Evolutionary conservation across 2,329 filamentous ascomycete genomes (phyloP).

Genomic region (Pseudopyrenochaeta lycopersici): DNA sequence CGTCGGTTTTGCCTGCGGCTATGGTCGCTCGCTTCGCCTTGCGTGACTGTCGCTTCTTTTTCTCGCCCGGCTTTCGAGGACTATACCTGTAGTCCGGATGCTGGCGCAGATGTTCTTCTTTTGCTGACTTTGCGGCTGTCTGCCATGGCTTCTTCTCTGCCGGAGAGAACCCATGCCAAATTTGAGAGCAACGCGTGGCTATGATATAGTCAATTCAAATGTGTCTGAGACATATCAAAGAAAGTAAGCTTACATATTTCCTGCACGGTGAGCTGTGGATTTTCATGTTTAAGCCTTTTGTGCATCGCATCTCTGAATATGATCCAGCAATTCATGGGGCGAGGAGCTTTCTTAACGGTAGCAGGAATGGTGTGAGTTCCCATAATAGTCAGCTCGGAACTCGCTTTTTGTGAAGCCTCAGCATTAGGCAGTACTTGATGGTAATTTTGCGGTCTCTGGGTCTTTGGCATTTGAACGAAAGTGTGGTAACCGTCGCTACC

Average conservation of each 20-base stretch:
- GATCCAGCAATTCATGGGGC: conserved; percentile 41
- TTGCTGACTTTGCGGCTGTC: conserved; percentile 22
- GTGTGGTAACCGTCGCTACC: conserved; percentile 9
- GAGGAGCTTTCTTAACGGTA: conserved; percentile 27
- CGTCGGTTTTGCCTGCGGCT: conserved; percentile 7
- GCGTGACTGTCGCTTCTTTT: conserved; percentile 39
- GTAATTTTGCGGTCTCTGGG: background rate
- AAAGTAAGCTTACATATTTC: conserved; percentile 30
- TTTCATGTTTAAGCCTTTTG: conserved; percentile 25
- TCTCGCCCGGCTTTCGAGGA: conserved; percentile 36
- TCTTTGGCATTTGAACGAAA: conserved; percentile 16
- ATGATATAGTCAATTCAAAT: conserved; percentile 8
- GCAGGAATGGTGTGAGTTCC: background rate
- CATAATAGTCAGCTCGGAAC: background rate
- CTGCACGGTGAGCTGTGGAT: conserved; percentile 28
- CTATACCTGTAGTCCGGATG: conserved; percentile 39
- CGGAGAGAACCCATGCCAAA: conserved; percentile 24
- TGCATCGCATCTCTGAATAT: conserved; percentile 30
- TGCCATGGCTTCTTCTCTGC: conserved; percentile 26
- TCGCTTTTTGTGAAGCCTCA: background rate
- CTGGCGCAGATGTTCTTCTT: conserved; percentile 27
- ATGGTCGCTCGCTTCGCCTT: conserved; percentile 25
- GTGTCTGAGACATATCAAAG: background rate
- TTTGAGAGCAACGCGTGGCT: conserved; percentile 28
- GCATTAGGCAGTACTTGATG: background rate